These are phyloP conservation scores for Citrullus mucosospermus DNA, from an alignment of 306 rosid species.

Conservation along the genomic window DNA sequence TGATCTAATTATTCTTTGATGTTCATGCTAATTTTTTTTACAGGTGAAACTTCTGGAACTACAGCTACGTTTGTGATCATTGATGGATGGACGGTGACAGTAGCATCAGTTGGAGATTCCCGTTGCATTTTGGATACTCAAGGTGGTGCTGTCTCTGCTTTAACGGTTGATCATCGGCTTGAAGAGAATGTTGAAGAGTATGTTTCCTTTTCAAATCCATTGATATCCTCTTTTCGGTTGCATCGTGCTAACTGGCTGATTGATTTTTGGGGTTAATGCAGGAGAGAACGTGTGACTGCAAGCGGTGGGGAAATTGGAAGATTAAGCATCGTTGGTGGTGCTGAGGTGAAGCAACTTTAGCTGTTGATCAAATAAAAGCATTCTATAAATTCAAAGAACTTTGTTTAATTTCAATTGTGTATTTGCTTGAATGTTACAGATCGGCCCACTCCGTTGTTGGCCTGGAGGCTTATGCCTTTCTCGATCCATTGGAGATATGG, in stretches of 20 bases:
- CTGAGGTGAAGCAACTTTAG: constrained; percentile 43
- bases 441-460: constrained; percentile 99
- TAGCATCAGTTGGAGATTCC: constrained; percentile 95
- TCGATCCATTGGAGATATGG: constrained; percentile 95
- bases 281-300: constrained; percentile 89
- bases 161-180: constrained; percentile 91
- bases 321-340: constrained; percentile 85
- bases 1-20: constrained; percentile 9
- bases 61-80: constrained; percentile 88
- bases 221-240: not conserved
- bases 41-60: constrained; percentile 98
- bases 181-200: constrained; percentile 94
- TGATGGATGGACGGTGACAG: constrained; percentile 97
- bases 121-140: constrained; percentile 90
- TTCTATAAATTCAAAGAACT: not conserved
- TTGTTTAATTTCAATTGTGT: not conserved
- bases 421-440: constrained; percentile 29
- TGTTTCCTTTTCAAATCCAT: constrained; percentile 7
- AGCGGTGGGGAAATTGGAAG: constrained; percentile 99
- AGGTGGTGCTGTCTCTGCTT: constrained; percentile 65
- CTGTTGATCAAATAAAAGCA: not conserved
- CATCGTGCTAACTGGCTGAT: constrained; percentile 2
- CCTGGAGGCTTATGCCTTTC: constrained; percentile 98
- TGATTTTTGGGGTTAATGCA: constrained; percentile 17
- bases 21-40: not conserved